Evolutionary conservation across 1,284 basidiomycete species (phyloP).

Genomic region (Pseudozyma hubeiensis): DNA sequence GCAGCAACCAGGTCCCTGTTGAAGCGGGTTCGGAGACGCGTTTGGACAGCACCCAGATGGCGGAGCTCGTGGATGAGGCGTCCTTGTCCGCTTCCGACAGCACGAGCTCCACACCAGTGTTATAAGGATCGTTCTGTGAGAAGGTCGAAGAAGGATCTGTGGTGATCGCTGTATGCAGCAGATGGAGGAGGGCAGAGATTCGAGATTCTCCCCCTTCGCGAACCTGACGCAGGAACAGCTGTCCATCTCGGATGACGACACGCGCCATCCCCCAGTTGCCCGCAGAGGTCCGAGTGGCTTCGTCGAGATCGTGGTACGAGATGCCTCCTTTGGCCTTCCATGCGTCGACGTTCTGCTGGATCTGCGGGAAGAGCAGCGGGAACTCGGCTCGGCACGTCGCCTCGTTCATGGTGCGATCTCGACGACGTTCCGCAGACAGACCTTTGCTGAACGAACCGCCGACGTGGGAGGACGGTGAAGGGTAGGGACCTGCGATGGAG

Average conservation of each 20-base stretch:
- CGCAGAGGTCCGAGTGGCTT: slow-evolving; percentile 17
- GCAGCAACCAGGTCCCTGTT: slow-evolving; percentile 44
- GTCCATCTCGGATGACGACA: slow-evolving; percentile 47
- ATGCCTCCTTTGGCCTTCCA: slow-evolving; percentile 51
- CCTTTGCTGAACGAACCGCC: neutral
- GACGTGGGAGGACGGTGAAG: neutral
- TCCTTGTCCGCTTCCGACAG: slow-evolving; percentile 50
- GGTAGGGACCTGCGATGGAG: slow-evolving; percentile 8
- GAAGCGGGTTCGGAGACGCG: slow-evolving; percentile 13
- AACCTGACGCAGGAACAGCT: slow-evolving; percentile 45
- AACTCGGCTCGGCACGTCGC: slow-evolving; percentile 46
- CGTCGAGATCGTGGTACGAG: slow-evolving; percentile 30
- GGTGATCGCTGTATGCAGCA: slow-evolving; percentile 38
- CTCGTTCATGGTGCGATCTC: slow-evolving; percentile 39
- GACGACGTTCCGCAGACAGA: slow-evolving; percentile 11
- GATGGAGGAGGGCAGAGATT: slow-evolving; percentile 44
- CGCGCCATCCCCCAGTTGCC: slow-evolving; percentile 43
- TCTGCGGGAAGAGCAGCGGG: slow-evolving; percentile 52
- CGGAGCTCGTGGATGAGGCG: slow-evolving; percentile 26
- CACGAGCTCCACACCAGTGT: slow-evolving; percentile 41
- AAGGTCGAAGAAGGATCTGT: slow-evolving; percentile 20
- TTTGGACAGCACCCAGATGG: slow-evolving; percentile 46
- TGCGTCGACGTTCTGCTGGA: slow-evolving; percentile 31
- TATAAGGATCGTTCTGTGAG: neutral
- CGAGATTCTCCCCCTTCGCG: slow-evolving; percentile 46